phyloP scores from a whole-genome alignment of 2,329 filamentous ascomycete species.

The Coniochaeta prunicola region DNA sequence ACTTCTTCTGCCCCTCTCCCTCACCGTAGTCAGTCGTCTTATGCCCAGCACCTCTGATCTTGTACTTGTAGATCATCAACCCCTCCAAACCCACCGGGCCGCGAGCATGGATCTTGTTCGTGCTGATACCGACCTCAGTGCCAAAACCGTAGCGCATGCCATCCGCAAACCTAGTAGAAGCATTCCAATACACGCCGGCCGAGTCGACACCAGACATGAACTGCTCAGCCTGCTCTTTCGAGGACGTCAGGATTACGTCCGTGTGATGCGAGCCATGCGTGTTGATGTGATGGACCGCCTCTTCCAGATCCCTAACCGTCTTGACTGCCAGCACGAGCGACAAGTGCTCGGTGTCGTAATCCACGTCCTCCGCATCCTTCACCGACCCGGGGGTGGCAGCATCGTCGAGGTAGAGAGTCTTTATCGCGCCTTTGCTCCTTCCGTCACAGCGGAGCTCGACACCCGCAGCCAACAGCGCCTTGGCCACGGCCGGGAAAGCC shows the following conservation, averaged over 20 bases:
- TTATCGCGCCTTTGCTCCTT: slow-evolving; percentile 57
- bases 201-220: slow-evolving; percentile 87
- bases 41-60: slow-evolving; percentile 77
- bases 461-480: slow-evolving; percentile 65
- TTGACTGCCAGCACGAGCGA: slow-evolving; percentile 79
- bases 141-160: slow-evolving; percentile 97
- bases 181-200: slow-evolving; percentile 94
- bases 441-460: slow-evolving; percentile 78
- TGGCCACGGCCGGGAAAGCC: slow-evolving; percentile 64
- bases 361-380: slow-evolving; percentile 57
- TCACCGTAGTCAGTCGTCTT: slow-evolving; percentile 69
- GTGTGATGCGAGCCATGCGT: slow-evolving; percentile 89
- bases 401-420: slow-evolving; percentile 7
- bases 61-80: slow-evolving; percentile 95
- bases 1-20: slow-evolving; percentile 50
- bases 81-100: slow-evolving; percentile 93
- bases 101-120: slow-evolving; percentile 94
- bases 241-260: slow-evolving; percentile 76
- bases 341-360: slow-evolving; percentile 87
- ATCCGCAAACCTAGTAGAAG: slow-evolving; percentile 87
- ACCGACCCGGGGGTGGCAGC: slow-evolving; percentile 35
- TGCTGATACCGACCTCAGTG: slow-evolving; percentile 96
- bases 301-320: slow-evolving; percentile 59
- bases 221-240: slow-evolving; percentile 58
- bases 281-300: slow-evolving; percentile 86